A percentile compares a stretch with the other conserved stretches of the same genome.
phyloP scores from a whole-genome alignment of 2,329 filamentous ascomycete genomes.

The Calonectria naviculata region DNA sequence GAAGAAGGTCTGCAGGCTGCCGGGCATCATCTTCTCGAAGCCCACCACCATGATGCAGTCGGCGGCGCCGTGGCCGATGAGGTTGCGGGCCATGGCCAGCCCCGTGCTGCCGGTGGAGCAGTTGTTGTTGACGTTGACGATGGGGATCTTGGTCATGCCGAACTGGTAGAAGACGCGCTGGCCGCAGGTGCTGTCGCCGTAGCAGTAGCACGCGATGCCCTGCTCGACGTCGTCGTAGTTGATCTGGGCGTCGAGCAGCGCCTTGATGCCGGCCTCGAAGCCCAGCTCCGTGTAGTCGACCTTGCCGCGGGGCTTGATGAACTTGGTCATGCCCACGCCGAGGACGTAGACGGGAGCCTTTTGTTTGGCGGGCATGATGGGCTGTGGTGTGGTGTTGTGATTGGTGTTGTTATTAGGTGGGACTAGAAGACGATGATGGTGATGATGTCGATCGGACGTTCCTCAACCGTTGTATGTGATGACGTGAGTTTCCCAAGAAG shows the following conservation, averaged over 20 bases:
- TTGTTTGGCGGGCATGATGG: conserved; percentile 60
- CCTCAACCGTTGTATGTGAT: too few species aligned
- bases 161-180: conserved; percentile 99
- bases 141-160: conserved; percentile 95
- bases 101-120: conserved; percentile 96
- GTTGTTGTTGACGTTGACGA: conserved; percentile 99
- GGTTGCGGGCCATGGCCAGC: conserved; percentile 82
- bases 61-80: conserved; percentile 83
- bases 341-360: conserved; percentile 82
- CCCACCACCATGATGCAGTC: conserved; percentile 93
- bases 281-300: conserved; percentile 96
- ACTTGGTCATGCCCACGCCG: conserved; percentile 98
- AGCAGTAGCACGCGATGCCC: conserved; percentile 97
- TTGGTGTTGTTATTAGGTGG: background rate
- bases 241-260: conserved; percentile 86
- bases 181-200: conserved; percentile 93
- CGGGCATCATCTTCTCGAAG: conserved; percentile 98
- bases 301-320: conserved; percentile 95
- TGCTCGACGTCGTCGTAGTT: conserved; percentile 97
- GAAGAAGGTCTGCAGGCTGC: conserved; percentile 86
- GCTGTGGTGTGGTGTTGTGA: background rate
- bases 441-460: too few species aligned
- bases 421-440: background rate
- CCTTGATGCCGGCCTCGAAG: conserved; percentile 92
- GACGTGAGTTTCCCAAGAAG: background rate